phyloP scores from a whole-genome alignment of 2,329 filamentous ascomycete species.

The Penicillium sp. region DNA sequence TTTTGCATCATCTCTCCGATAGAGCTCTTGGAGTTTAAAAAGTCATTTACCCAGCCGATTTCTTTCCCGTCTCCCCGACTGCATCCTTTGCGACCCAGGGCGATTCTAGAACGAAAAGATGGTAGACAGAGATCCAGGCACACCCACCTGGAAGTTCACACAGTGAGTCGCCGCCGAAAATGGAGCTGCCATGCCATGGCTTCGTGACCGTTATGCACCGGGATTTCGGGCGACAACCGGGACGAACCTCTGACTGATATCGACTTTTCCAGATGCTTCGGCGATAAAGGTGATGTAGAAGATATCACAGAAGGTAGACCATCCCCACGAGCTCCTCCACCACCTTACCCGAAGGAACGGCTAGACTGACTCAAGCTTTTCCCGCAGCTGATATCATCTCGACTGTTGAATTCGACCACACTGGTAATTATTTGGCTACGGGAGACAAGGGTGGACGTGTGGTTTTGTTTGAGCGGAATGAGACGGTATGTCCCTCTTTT shows the following conservation, averaged over 20 bases:
- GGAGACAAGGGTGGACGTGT: slow-evolving; percentile 60
- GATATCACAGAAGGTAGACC: slow-evolving; percentile 90
- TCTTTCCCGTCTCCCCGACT: slow-evolving; percentile 28
- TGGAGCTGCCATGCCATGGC: neutral
- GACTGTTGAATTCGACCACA: slow-evolving; percentile 60
- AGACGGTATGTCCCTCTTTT: slow-evolving; percentile 69
- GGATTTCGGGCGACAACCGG: neutral
- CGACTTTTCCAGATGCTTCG: slow-evolving; percentile 77
- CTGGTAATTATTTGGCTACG: slow-evolving; percentile 59
- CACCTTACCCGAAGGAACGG: slow-evolving; percentile 10
- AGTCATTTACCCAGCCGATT: slow-evolving; percentile 14
- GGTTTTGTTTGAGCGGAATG: slow-evolving; percentile 73
- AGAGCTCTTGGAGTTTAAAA: slow-evolving; percentile 26
- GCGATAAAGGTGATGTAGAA: slow-evolving; percentile 98
- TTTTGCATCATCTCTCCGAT: slow-evolving; percentile 26
- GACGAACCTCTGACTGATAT: slow-evolving; percentile 21
- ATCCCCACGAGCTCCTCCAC: neutral
- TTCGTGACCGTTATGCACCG: neutral
- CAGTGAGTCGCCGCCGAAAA: slow-evolving; percentile 72
- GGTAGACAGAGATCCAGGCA: slow-evolving; percentile 93
- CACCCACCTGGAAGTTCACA: slow-evolving; percentile 99
- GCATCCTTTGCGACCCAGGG: slow-evolving; percentile 38
- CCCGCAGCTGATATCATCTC: slow-evolving; percentile 57
- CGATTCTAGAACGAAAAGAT: slow-evolving; percentile 67
- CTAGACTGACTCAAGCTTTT: slow-evolving; percentile 22